Base-by-base conservation (phyloP, 2,329 filamentous ascomycete species). In the Daldinia sp. region DNA sequence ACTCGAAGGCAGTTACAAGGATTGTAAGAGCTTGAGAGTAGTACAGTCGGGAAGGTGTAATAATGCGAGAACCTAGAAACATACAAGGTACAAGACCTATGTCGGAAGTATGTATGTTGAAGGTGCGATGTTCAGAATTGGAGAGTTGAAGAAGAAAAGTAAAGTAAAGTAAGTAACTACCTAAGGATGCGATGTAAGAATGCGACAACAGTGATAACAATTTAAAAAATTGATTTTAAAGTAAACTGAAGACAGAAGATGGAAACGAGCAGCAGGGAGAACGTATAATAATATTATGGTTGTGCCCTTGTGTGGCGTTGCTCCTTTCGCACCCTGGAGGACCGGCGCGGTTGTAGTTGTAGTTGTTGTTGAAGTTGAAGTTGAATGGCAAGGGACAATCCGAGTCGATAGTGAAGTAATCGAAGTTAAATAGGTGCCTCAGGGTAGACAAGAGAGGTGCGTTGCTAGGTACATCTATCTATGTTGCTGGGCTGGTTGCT, bases 261-360 rank as follows among this genome's bases (percentile, higher is more conserved):
- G 48, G 28, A 35, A 35, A 3, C 6, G 28, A 9, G 12, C 12
- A 54, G 50, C 37, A 37, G 33, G 33, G 50, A 54, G 30, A 54
- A 54, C n/a, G 13, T 51, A 18, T 30, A 33, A 50, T 18, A 18
- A 50, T 28, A 18, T 30, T 51, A 33, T 33, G 26, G 46, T 51
- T 51, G 46, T 51, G 46, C 46, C 46, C 33, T 7, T 33, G 46
- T 51, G 28, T 51, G 15, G 26, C 18, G 46, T 51, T 51, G 4
- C 7, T 18, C 3, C 46, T 7, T 33, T 51, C 26, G 46, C 46
- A 28, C 9, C 18, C 33, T 18, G 46, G 26, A 33, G 28, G 12
- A 48, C 23, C 6, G 23, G 12, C 10, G 5, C 44, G 28, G 23
- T 23, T 18, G 44, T 51, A n/a, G 13, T 51, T 30, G 4, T 30